phyloP scores from a whole-genome alignment of 179 eudicot species.

The Camellia oleifera region DNA sequence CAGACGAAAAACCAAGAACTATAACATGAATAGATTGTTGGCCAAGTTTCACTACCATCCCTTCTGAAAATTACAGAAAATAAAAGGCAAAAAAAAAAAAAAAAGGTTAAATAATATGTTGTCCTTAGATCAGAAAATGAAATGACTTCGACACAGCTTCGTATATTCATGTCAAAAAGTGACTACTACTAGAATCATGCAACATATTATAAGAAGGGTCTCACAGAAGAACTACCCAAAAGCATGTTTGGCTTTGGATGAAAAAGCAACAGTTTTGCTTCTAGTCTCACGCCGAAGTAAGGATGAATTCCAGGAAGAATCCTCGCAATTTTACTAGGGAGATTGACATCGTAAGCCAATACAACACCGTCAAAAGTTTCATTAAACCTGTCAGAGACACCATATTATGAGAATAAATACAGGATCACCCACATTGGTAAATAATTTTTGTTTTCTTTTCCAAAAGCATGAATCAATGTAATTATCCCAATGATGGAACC shows the following conservation, averaged over 20 bases:
- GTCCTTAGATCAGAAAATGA: neutral
- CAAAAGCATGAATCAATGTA: too few species aligned
- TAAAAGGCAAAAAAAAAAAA: neutral
- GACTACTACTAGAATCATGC: neutral
- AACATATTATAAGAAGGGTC: neutral
- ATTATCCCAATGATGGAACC: too few species aligned
- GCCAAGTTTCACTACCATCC: slow-evolving; percentile 34
- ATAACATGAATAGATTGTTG: slow-evolving; percentile 12
- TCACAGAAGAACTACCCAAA: slow-evolving; percentile 45
- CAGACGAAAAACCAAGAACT: slow-evolving; percentile 83
- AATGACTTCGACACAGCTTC: neutral
- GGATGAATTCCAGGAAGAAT: slow-evolving; percentile 63
- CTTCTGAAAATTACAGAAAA: slow-evolving; percentile 40
- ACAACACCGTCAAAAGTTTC: slow-evolving; percentile 78
- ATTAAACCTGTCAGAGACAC: slow-evolving; percentile 44
- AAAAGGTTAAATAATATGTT: neutral
- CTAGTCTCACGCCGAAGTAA: slow-evolving; percentile 50
- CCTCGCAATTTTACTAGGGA: slow-evolving; percentile 37
- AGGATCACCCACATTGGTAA: neutral
- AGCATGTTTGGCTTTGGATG: slow-evolving; percentile 71
- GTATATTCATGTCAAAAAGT: too few species aligned
- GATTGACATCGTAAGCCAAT: slow-evolving; percentile 61
- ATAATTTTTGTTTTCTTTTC: neutral
- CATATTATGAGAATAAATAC: neutral
- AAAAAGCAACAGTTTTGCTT: slow-evolving; percentile 62